Conservation (phyloP, 2,329 filamentous ascomycete genomes). For the Mariannaea elegans region DNA sequence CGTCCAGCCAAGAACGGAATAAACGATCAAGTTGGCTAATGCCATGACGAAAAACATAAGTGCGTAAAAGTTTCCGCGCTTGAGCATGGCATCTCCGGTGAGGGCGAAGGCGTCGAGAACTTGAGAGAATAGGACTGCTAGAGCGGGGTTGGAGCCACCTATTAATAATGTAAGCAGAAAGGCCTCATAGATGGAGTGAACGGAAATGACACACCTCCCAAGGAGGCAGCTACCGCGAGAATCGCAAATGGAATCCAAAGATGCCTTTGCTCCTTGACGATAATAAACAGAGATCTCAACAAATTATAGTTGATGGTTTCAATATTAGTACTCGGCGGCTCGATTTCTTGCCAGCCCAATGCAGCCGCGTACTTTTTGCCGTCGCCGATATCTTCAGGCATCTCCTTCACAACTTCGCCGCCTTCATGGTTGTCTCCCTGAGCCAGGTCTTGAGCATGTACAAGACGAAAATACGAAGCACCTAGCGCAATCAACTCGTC, state of each 20-base stretch:
- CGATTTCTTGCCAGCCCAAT: not conserved
- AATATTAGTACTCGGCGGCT: not conserved
- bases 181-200: not conserved
- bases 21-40: slow-evolving; percentile 31
- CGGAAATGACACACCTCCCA: not conserved
- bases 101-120: slow-evolving; percentile 42
- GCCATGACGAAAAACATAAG: slow-evolving; percentile 44
- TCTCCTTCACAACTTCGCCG: no score
- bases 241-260: slow-evolving; percentile 20
- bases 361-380: slow-evolving; percentile 67
- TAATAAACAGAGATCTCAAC: slow-evolving; percentile 20
- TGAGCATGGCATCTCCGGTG: slow-evolving; percentile 18
- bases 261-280: slow-evolving; percentile 23
- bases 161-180: not conserved
- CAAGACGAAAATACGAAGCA: slow-evolving; percentile 19
- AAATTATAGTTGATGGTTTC: slow-evolving; percentile 14
- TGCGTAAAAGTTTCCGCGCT: slow-evolving; percentile 50
- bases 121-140: slow-evolving; percentile 44
- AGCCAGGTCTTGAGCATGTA: slow-evolving; percentile 16
- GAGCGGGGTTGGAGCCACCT: slow-evolving; percentile 43
- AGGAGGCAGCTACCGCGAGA: not conserved
- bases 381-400: no score
- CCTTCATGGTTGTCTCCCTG: not conserved
- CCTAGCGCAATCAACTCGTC: slow-evolving; percentile 51
- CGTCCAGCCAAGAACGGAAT: slow-evolving; percentile 31